Evolutionary conservation across 306 rosid species (phyloP), one percentile per base, ranked within the genome.

Genomic region (Macrotyloma uniflorum): DNA sequence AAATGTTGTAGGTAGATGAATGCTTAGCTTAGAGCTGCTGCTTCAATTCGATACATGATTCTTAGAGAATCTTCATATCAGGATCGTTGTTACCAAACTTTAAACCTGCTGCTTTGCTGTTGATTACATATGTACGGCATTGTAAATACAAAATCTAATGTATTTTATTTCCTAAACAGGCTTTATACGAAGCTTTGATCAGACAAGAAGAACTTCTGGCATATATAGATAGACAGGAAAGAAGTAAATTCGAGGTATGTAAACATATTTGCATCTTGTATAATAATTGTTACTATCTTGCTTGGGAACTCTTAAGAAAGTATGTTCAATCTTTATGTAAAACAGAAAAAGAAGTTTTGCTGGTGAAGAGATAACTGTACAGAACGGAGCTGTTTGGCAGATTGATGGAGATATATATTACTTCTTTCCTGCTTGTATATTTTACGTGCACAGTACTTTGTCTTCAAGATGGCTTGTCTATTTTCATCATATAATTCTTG

Each of bases 131-230:
- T 23, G 32, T 58, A 77, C n/a, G 45, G 23, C 68, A 65, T 36
- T 38, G 40, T 45, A 50, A 63, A 57, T 69, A 32, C 72, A 11
- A 65, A 70, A 61, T 15, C 43, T 18, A 23, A 54, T 69, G 57
- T 69, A 47, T 80, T 70, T 30, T 23, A 43, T 76, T 78, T 75
- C 50, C 47, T 80, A 49, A 62, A 69, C 79, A 93, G 98, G 92
- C 95, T 80, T 73, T 93, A 50, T 90, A 93, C 47, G 98, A 93
- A 36, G 92, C 98, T 61, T 77, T 93, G 83, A 89, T 91, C 79
- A 87, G 83, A 80, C 98, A 91, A 86, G 98, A 91, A 85, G 98
- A 93, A 82, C 95, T 93, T 74, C 89, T 91, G 55, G 97, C 91
- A 28, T 91, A 88, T 70, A 76, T 93, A n/a, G 98, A 93, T 67